These are phyloP conservation scores for Westerdykella ornata DNA, from an alignment of 2,329 filamentous ascomycete genomes.

Conservation along the genomic window DNA sequence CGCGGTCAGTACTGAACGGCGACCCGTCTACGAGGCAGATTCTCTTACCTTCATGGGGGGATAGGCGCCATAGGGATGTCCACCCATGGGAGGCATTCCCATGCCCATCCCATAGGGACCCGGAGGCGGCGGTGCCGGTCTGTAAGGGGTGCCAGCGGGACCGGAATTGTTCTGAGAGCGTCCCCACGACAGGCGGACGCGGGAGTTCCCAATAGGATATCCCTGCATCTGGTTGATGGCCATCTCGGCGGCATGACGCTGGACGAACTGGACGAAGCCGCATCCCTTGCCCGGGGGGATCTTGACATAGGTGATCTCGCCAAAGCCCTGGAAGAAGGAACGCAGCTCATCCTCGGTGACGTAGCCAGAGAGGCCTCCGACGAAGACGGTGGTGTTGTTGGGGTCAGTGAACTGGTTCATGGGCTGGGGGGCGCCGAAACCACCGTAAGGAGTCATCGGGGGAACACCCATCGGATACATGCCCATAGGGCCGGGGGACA, in stretches of 20 bases:
- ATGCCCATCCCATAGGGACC: conserved; percentile 66
- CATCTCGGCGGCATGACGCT: conserved; percentile 98
- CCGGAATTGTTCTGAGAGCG: conserved; percentile 99
- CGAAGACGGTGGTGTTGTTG: conserved; percentile 99
- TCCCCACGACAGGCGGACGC: conserved; percentile 94
- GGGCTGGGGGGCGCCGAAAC: conserved; percentile 57
- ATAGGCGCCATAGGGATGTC: conserved; percentile 56
- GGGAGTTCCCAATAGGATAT: conserved; percentile 97
- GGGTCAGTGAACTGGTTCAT: conserved; percentile 99
- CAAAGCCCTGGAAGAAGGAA: conserved; percentile 99
- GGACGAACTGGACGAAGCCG: conserved; percentile 97
- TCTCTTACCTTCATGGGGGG: conserved; percentile 58
- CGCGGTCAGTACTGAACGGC: conserved; percentile 8
- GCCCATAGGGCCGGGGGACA: conserved; percentile 49
- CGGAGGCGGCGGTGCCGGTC: conserved; percentile 77
- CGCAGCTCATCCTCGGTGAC: conserved; percentile 99
- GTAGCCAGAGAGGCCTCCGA: conserved; percentile 92
- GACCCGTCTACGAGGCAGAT: not conserved
- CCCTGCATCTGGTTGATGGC: conserved; percentile 99
- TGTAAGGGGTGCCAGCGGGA: conserved; percentile 89
- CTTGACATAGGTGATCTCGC: conserved; percentile 99
- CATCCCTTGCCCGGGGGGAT: conserved; percentile 98
- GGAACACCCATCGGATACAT: conserved; percentile 61
- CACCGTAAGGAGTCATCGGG: conserved; percentile 58
- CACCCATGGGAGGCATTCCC: conserved; percentile 47